Evolutionary conservation across 2,329 filamentous ascomycete genomes (phyloP).

Genomic region (Colletotrichum navitas): DNA sequence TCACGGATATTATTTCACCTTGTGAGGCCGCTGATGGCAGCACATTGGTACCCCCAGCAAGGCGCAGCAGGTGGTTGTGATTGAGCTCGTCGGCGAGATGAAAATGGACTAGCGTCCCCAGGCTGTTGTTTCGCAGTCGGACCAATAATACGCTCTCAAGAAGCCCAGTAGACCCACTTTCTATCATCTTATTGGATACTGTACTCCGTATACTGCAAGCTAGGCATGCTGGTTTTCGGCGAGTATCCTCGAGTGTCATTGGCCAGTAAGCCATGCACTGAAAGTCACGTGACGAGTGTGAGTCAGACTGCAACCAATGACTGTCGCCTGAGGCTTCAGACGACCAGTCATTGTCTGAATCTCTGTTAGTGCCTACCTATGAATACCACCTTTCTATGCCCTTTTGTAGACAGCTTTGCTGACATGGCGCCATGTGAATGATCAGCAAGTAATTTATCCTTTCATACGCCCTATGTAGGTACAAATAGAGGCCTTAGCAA

Average conservation of each 20-base stretch:
- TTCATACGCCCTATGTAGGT: no score
- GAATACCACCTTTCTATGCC: not conserved
- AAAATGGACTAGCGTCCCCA: conserved; percentile 52
- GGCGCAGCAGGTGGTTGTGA: conserved; percentile 43
- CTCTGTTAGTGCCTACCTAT: not conserved
- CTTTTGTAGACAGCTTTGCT: not conserved
- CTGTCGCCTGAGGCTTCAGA: conserved; percentile 11
- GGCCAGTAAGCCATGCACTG: conserved; percentile 47
- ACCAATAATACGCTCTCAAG: conserved; percentile 48
- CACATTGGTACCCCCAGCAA: conserved; percentile 36
- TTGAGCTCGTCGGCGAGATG: conserved; percentile 57
- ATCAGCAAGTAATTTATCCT: no score
- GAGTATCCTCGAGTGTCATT: conserved; percentile 49
- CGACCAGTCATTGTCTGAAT: not conserved
- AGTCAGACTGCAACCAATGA: conserved; percentile 43
- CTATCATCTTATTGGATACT: conserved; percentile 47
- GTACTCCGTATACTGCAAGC: conserved; percentile 47
- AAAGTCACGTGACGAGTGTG: conserved; percentile 41
- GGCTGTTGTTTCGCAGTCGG: not conserved
- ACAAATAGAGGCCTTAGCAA: no score
- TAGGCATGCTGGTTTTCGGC: conserved; percentile 50
- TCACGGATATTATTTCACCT: conserved; percentile 46
- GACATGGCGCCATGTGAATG: not conserved
- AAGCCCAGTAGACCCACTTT: not conserved
- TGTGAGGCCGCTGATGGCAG: conserved; percentile 34